Conservation (phyloP, 202 grass and related monocot genomes). For the Digitaria exilis region DNA sequence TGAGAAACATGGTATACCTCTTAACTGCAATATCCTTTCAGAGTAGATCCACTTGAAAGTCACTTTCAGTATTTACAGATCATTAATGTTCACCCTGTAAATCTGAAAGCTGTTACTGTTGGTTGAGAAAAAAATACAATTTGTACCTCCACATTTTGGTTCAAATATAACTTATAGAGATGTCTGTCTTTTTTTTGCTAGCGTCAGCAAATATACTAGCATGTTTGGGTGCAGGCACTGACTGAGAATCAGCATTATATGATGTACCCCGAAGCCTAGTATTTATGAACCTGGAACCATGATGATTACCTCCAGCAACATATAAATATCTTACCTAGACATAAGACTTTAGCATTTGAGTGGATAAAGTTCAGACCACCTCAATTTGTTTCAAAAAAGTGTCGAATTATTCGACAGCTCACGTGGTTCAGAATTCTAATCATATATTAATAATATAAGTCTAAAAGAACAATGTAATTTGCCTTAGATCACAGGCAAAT, state of each 20-base stretch:
- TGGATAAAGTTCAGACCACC: constrained; percentile 1
- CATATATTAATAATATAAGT: constrained; percentile 11
- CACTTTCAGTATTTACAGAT: constrained; percentile 26
- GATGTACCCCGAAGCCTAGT: neutral
- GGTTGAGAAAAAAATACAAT: constrained; percentile 37
- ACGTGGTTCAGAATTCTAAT: constrained; percentile 20
- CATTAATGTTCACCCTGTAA: constrained; percentile 29
- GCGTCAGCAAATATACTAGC: constrained; percentile 38
- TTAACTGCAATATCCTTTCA: neutral
- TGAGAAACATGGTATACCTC: constrained; percentile 8
- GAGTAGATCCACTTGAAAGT: constrained; percentile 22
- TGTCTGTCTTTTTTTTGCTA: constrained; percentile 39
- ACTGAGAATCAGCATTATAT: constrained; percentile 22
- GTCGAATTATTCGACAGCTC: constrained; percentile 19
- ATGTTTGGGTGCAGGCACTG: constrained; percentile 27
- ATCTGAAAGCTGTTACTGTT: constrained; percentile 9
- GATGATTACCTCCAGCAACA: constrained; percentile 19
- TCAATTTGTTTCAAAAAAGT: constrained; percentile 21
- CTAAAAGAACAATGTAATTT: constrained; percentile 4
- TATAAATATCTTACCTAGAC: constrained; percentile 3
- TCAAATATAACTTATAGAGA: neutral
- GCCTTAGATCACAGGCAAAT: neutral
- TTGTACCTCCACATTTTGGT: too few species aligned
- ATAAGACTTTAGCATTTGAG: constrained; percentile 33
- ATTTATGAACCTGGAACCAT: constrained; percentile 30